These are phyloP conservation scores for Dissophora globulifera DNA, from an alignment of 192 early-diverging fungal species.

Conservation along the genomic window DNA sequence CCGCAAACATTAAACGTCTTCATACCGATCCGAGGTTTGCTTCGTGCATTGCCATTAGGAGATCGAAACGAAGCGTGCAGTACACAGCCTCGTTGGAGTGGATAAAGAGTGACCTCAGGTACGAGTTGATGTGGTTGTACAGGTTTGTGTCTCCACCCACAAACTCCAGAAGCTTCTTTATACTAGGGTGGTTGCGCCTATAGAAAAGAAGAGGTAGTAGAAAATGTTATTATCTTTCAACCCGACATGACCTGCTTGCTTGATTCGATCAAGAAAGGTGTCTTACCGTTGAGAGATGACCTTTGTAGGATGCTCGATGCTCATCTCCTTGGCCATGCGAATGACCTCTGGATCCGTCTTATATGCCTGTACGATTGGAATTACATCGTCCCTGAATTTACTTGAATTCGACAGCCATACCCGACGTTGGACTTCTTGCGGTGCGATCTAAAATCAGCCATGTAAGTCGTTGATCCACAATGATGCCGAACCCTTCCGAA, in stretches of 20 bases:
- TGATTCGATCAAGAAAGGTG: neutral
- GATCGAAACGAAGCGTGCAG: constrained; percentile 65
- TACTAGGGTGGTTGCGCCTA: constrained; percentile 53
- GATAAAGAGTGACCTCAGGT: constrained; percentile 48
- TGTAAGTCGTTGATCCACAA: too few relatives aligned
- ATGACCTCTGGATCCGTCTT: constrained; percentile 39
- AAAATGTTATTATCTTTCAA: neutral
- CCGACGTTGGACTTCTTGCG: constrained; percentile 44
- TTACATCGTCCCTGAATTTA: constrained; percentile 46
- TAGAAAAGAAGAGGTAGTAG: neutral
- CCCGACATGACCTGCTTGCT: neutral
- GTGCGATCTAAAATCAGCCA: constrained; percentile 48
- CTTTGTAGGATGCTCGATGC: constrained; percentile 32
- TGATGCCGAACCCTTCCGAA: too few relatives aligned
- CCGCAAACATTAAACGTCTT: neutral
- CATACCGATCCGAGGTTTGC: constrained; percentile 59
- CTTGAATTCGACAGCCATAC: constrained; percentile 44
- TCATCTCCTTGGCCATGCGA: constrained; percentile 46
- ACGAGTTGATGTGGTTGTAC: constrained; percentile 47
- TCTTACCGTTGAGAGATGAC: constrained; percentile 44
- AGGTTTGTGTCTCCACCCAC: constrained; percentile 40
- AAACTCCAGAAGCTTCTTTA: constrained; percentile 41
- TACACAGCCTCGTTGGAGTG: constrained; percentile 46
- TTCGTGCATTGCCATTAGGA: constrained; percentile 67
- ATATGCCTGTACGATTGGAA: constrained; percentile 44